phyloP scores from a whole-genome alignment of 2,329 filamentous ascomycete genomes.

The Pleoardoris graminearum region DNA sequence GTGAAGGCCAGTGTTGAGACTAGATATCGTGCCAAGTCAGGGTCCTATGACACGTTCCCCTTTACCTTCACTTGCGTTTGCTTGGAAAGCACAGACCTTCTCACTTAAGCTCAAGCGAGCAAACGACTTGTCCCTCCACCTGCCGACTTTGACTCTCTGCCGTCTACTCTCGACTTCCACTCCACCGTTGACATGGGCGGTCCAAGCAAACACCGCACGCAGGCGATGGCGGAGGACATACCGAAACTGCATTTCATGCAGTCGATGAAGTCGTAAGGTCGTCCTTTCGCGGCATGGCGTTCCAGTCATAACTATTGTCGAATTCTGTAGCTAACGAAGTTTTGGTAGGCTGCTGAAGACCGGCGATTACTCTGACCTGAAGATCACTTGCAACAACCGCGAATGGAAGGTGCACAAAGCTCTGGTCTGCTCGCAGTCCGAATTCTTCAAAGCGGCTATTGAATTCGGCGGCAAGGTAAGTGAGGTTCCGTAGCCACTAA shows the following conservation, averaged over 20 bases:
- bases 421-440: conserved; percentile 11
- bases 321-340: background rate
- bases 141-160: too few species aligned
- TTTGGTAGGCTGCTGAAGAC: conserved; percentile 4
- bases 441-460: conserved; percentile 8
- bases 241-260: background rate
- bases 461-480: conserved; percentile 10
- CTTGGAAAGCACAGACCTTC: too few species aligned
- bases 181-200: too few species aligned
- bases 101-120: too few species aligned
- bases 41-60: too few species aligned
- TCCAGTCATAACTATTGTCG: background rate
- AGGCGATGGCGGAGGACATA: too few species aligned
- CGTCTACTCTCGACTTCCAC: too few species aligned
- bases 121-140: too few species aligned
- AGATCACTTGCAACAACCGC: conserved; percentile 12
- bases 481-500: background rate
- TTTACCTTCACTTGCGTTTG: too few species aligned
- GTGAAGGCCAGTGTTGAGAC: too few species aligned
- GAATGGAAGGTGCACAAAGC: conserved; percentile 15
- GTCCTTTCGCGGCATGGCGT: background rate
- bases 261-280: conserved; percentile 4
- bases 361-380: conserved; percentile 17
- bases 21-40: too few species aligned
- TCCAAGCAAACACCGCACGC: too few species aligned